Conservation (phyloP, 345 rosid species). For the Salix purpurea region DNA sequence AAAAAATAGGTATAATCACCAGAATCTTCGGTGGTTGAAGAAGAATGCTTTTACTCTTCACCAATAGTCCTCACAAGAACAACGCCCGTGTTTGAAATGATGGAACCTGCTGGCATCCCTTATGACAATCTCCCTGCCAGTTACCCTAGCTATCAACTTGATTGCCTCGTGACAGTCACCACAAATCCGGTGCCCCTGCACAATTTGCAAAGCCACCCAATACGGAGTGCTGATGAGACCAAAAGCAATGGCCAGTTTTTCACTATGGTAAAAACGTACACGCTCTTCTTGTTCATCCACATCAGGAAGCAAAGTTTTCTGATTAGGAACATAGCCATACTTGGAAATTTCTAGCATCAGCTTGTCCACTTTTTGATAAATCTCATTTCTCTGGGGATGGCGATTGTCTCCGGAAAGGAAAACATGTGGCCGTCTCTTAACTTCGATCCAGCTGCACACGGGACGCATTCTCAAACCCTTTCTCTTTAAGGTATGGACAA, state of each 20-base stretch:
- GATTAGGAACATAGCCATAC: conserved; percentile 43
- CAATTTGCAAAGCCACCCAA: conserved; percentile 60
- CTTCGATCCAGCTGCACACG: conserved; percentile 77
- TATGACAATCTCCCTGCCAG: conserved; percentile 57
- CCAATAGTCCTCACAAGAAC: conserved; percentile 95
- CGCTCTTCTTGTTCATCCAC: conserved; percentile 59
- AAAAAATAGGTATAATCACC: neutral
- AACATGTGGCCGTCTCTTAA: conserved; percentile 43
- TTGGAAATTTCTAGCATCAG: conserved; percentile 56
- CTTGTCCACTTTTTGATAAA: conserved; percentile 58
- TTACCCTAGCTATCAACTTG: conserved; percentile 53
- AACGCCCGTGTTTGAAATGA: conserved; percentile 65
- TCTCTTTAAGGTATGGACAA: conserved; percentile 56
- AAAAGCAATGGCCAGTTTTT: conserved; percentile 82
- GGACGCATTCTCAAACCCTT: conserved; percentile 73
- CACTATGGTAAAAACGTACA: conserved; percentile 51
- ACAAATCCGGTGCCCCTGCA: conserved; percentile 82
- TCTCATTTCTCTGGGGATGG: conserved; percentile 50
- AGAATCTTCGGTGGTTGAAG: neutral
- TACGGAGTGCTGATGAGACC: conserved; percentile 53
- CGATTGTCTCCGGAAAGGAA: conserved; percentile 62
- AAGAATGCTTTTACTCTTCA: conserved; percentile 28
- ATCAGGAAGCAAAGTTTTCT: conserved; percentile 59
- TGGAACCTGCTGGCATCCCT: conserved; percentile 82
- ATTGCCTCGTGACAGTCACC: conserved; percentile 70